Base-by-base conservation (phyloP, 352 stramenopile species). In the Hyaloperonospora arabidopsidis region DNA sequence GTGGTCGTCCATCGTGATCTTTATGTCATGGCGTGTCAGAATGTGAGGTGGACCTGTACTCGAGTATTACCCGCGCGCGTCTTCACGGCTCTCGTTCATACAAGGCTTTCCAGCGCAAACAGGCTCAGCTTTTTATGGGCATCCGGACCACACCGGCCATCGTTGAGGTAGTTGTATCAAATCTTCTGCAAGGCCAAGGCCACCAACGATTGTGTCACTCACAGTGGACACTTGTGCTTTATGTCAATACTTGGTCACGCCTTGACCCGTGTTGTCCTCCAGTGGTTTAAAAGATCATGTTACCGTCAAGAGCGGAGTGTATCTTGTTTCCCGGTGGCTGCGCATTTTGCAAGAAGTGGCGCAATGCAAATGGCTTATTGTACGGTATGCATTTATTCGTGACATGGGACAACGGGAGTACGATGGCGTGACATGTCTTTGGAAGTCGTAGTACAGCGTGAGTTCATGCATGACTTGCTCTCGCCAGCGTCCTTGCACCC, bases 21-120 rank as follows among this genome's bases (percentile, higher is more conserved):
- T 46, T 52, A 79, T 67, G 39, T 84, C 72, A 46, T 65, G 50
- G 29, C 57, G 65, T 8, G 76, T 82, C 59, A 86, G 61, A 49
- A 86, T 79, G 61, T 84, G 83, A 39, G 73, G 73, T n/a, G 73
- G 73, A 0, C 71, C 76, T 1, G 66, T 73, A 23, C 70, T 74
- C 4, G 61, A 63, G 34, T 73, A 84, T 50, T 67, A 79, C 47
- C 79, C 70, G 7, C 52, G 57, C 1, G 59, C 70, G 10, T 79
- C 70, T 2, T 65, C 63, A 12, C 59, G 39, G 4, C 50, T 63
- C 45, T 10, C 25, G 8, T 32, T 32, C 25, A 32, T 32, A 32
- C 25, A 32, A 32, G 25, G 25, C 25, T 32, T 4, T 32, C 25
- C 25, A 32, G 25, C 8, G 25, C 25, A 32, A 8, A 32, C 25